These are phyloP conservation scores for Hypoxylon fragiforme DNA, from an alignment of 495 filamentous ascomycete genomes.

Conservation along the genomic window DNA sequence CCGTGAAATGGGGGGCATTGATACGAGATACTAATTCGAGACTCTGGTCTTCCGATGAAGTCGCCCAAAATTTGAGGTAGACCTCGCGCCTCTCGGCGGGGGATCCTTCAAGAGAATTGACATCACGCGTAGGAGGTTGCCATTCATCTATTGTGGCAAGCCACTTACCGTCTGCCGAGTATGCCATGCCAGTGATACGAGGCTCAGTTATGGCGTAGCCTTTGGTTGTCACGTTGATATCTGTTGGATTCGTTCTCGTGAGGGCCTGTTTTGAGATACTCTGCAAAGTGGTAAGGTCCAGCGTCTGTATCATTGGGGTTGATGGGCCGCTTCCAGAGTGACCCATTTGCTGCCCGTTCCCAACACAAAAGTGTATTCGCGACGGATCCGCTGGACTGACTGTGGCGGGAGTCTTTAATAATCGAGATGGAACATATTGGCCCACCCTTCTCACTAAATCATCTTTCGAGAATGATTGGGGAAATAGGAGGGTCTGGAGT, in stretches of 20 bases:
- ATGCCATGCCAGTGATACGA: constrained; percentile 68
- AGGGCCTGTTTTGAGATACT: constrained; percentile 84
- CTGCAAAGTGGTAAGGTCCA: constrained; percentile 72
- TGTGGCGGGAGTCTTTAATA: constrained; percentile 39
- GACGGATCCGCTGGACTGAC: constrained; percentile 45
- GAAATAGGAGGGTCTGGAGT: constrained; percentile 65
- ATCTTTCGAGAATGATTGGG: constrained; percentile 46
- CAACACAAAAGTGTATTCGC: constrained; percentile 50
- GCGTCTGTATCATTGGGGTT: constrained; percentile 68
- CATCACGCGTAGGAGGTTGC: constrained; percentile 69
- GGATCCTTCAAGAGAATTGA: constrained; percentile 51
- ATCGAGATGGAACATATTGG: constrained; percentile 12
- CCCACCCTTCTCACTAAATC: constrained; percentile 44
- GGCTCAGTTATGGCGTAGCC: constrained; percentile 71
- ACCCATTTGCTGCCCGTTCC: constrained; percentile 50
- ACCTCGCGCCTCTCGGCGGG: constrained; percentile 66
- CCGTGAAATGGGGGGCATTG: constrained; percentile 73
- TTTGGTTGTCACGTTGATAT: constrained; percentile 71
- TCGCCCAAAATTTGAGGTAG: constrained; percentile 89
- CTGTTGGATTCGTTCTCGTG: constrained; percentile 83
- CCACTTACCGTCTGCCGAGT: constrained; percentile 83
- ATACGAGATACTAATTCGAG: constrained; percentile 82
- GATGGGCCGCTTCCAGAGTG: constrained; percentile 44
- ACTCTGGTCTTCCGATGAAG: constrained; percentile 59
- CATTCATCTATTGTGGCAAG: constrained; percentile 90